Conservation (phyloP, 805 yeast species). For the Cyberlindnera japonica region DNA sequence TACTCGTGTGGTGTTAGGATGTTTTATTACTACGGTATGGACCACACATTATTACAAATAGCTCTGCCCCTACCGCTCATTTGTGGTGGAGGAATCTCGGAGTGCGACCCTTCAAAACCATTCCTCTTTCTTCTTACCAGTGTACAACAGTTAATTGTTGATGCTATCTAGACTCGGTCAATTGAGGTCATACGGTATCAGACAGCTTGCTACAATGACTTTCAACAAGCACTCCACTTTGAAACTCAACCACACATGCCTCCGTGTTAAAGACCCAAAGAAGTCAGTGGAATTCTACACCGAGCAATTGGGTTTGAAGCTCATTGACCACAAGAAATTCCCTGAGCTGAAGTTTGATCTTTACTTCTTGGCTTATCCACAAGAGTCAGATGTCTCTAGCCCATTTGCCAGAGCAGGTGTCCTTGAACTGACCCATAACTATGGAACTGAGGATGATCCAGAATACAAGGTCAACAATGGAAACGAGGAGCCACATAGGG, state of each 20-base stretch:
- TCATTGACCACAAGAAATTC: constrained; percentile 48
- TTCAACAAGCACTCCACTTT: constrained; percentile 22
- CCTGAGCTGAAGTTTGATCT: constrained; percentile 58
- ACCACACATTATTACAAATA: too few species aligned
- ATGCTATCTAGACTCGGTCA: not conserved
- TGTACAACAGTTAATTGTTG: too few species aligned
- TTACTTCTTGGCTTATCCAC: constrained; percentile 55
- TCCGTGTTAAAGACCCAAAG: constrained; percentile 80
- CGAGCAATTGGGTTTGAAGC: constrained; percentile 68
- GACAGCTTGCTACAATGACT: constrained; percentile 2
- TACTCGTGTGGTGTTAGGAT: too few species aligned
- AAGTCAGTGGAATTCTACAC: constrained; percentile 69
- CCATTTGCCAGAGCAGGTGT: constrained; percentile 48
- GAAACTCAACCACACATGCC: constrained; percentile 62
- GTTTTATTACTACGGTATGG: too few species aligned
- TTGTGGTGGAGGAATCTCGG: not conserved
- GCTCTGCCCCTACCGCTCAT: too few species aligned
- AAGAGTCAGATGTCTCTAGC: constrained; percentile 2
- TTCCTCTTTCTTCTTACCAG: too few species aligned
- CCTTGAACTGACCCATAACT: constrained; percentile 77
- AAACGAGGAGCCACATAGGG: constrained; percentile 77
- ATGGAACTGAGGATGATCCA: constrained; percentile 62
- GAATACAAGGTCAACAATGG: constrained; percentile 69
- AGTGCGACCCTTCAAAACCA: too few species aligned
- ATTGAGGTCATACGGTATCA: not conserved